Evolutionary conservation across 208 protist genomes (phyloP).

Genomic region (Acanthamoeba polyphaga): DNA sequence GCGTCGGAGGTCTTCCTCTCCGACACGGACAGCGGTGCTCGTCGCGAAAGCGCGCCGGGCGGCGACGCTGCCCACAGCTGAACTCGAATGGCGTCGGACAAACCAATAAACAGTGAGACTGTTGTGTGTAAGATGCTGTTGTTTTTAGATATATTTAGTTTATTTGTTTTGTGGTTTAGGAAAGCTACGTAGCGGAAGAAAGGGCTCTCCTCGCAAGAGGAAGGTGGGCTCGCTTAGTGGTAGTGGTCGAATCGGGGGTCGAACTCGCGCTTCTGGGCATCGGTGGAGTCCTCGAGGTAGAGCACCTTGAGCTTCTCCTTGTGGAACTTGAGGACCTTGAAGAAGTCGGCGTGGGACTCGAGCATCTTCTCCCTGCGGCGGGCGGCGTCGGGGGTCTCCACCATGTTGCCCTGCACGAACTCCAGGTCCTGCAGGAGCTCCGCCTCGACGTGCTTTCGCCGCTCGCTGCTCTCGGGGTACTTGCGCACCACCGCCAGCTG

Average conservation of each 20-base stretch:
- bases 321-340: conserved; percentile 65
- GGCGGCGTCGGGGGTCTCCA: neutral
- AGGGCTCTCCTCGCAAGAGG: neutral
- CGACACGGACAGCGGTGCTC: neutral
- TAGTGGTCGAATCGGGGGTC: conserved; percentile 56
- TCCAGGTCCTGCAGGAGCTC: conserved; percentile 51
- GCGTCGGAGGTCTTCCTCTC: neutral
- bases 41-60: neutral
- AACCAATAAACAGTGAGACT: neutral
- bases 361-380: conserved; percentile 58
- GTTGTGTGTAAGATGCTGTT: neutral
- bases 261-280: conserved; percentile 45
- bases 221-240: neutral
- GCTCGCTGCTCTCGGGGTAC: conserved; percentile 54
- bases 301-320: conserved; percentile 72
- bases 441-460: conserved; percentile 35
- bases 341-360: conserved; percentile 58
- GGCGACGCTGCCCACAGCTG: neutral
- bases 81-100: neutral
- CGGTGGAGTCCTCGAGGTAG: conserved; percentile 39
- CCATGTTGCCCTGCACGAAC: conserved; percentile 69
- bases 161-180: no score
- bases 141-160: no score
- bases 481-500: conserved; percentile 37
- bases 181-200: no score